Evolutionary conservation across 2,329 filamentous ascomycete species (phyloP).

Genomic region (Hymenoscyphus repandus): DNA sequence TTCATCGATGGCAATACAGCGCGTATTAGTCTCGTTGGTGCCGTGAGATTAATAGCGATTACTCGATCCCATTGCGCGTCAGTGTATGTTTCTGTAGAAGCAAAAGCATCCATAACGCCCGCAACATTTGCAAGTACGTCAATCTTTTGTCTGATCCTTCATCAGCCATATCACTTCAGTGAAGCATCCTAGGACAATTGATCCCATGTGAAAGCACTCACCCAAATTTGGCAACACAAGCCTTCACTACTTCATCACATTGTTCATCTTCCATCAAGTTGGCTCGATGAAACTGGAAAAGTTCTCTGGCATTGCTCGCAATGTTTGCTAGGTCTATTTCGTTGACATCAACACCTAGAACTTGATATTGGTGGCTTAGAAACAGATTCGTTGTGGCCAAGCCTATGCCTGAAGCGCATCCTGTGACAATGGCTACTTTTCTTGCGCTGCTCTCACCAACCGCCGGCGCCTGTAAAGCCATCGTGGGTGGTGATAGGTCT

Average conservation of each 20-base stretch:
- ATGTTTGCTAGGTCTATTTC: conserved; percentile 30
- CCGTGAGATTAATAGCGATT: conserved; percentile 38
- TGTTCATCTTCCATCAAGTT: conserved; percentile 30
- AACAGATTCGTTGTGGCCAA: conserved; percentile 32
- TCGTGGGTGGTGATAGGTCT: too few relatives aligned
- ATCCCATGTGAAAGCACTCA: conserved; percentile 5
- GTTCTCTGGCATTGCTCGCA: conserved; percentile 11
- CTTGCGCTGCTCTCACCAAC: background rate
- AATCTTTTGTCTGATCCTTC: conserved; percentile 22
- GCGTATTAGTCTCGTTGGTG: conserved; percentile 40
- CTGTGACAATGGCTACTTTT: conserved; percentile 30
- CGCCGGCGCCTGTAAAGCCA: too few relatives aligned
- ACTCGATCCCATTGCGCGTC: conserved; percentile 38
- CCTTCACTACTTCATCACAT: conserved; percentile 31
- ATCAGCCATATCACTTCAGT: background rate
- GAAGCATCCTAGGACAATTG: background rate
- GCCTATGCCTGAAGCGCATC: conserved; percentile 32
- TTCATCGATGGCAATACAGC: conserved; percentile 39
- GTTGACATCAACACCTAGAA: conserved; percentile 30
- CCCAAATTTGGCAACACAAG: conserved; percentile 29
- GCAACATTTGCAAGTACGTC: conserved; percentile 43
- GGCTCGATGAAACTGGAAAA: conserved; percentile 32
- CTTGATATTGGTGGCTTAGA: conserved; percentile 28
- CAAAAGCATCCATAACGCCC: conserved; percentile 39
- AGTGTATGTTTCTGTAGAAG: conserved; percentile 34